A percentile compares a stretch with the other conserved stretches of the same genome.
phyloP scores from a whole-genome alignment of 495 filamentous ascomycete genomes.

The Parachaetomium inaequale region DNA sequence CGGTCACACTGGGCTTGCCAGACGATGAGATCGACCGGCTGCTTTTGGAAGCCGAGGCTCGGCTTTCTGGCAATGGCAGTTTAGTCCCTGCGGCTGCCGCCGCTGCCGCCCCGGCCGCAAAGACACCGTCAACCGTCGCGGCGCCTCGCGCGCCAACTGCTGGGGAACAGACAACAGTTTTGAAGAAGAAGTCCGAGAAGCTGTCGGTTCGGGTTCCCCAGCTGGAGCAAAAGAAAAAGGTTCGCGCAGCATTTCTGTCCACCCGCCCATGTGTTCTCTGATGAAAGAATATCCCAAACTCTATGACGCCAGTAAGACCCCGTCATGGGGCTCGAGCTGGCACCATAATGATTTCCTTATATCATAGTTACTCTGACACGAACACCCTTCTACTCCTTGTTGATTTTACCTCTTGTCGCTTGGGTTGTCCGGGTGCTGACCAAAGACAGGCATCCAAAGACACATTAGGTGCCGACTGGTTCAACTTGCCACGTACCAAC shows the following conservation, averaged over 20 bases:
- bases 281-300: slow-evolving; percentile 41
- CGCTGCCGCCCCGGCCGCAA: slow-evolving; percentile 5
- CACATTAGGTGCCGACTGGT: slow-evolving; percentile 68
- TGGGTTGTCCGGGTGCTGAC: slow-evolving; percentile 22
- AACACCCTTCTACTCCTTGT: not conserved
- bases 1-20: slow-evolving; percentile 21
- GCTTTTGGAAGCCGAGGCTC: slow-evolving; percentile 33
- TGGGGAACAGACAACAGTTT: slow-evolving; percentile 24
- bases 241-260: slow-evolving; percentile 21
- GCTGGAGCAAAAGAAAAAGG: slow-evolving; percentile 40
- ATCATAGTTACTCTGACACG: slow-evolving; percentile 99
- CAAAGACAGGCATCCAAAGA: slow-evolving; percentile 39
- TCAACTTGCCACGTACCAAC: slow-evolving; percentile 76
- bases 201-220: slow-evolving; percentile 43
- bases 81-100: slow-evolving; percentile 15
- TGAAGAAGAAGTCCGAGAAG: slow-evolving; percentile 29
- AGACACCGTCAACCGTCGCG: slow-evolving; percentile 12
- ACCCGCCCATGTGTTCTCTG: slow-evolving; percentile 25
- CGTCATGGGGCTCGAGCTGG: slow-evolving; percentile 43
- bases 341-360: slow-evolving; percentile 63
- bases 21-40: slow-evolving; percentile 34
- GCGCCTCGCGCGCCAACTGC: slow-evolving; percentile 18
- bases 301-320: slow-evolving; percentile 45
- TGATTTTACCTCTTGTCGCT: slow-evolving; percentile 13
- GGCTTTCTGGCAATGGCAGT: slow-evolving; percentile 26